These are phyloP conservation scores for Biscogniauxia marginata DNA, from an alignment of 2,329 filamentous ascomycete species.

Conservation along the genomic window DNA sequence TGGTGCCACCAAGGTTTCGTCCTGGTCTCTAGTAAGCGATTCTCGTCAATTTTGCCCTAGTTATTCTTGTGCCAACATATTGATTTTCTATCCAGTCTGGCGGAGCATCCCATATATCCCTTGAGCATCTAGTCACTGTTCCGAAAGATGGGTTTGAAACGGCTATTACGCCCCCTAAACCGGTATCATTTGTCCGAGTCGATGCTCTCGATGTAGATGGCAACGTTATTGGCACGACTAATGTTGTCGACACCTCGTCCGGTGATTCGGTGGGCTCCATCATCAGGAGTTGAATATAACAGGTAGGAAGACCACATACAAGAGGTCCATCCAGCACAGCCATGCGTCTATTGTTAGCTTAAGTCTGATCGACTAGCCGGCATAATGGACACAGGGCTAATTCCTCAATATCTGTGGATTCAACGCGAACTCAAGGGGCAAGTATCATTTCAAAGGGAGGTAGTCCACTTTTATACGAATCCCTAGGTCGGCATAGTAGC, in stretches of 20 bases:
- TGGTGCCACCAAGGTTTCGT: slow-evolving; percentile 40
- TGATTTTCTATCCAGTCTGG: slow-evolving; percentile 9
- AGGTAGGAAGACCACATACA: too few species aligned
- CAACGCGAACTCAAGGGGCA: too few species aligned
- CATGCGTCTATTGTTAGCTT: too few species aligned
- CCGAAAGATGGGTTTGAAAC: slow-evolving; percentile 23
- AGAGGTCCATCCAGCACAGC: too few species aligned
- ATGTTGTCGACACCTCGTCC: slow-evolving; percentile 20
- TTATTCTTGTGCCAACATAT: not conserved
- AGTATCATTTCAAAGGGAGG: not conserved
- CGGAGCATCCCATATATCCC: slow-evolving; percentile 10
- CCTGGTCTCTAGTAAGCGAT: slow-evolving; percentile 29
- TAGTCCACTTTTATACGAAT: not conserved
- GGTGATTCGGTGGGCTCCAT: slow-evolving; percentile 16
- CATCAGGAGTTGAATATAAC: slow-evolving; percentile 10
- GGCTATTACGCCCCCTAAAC: slow-evolving; percentile 8
- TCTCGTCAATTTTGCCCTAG: not conserved
- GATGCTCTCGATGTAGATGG: slow-evolving; percentile 15
- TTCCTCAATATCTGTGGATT: too few species aligned
- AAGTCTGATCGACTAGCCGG: too few species aligned
- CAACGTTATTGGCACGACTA: slow-evolving; percentile 15
- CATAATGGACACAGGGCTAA: too few species aligned
- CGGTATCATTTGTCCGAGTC: slow-evolving; percentile 16
- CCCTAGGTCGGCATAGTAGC: not conserved
- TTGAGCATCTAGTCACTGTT: slow-evolving; percentile 9